Base-by-base conservation (phyloP, 2,329 filamentous ascomycete genomes). In the Penicillium sp. region DNA sequence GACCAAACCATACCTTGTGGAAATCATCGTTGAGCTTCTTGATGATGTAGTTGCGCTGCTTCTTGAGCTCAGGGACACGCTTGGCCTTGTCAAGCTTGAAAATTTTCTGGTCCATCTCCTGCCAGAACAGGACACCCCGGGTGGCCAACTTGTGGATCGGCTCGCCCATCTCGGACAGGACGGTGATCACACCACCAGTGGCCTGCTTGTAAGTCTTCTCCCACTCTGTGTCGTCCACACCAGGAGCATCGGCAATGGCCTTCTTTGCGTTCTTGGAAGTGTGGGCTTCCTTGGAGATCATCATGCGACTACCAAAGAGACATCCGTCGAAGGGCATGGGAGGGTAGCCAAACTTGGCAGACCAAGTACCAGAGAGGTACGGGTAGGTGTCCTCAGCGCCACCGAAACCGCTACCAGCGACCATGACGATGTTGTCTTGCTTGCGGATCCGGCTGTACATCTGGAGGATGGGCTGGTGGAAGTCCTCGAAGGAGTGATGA, bases 81-180 rank as follows among this genome's bases (percentile, higher is more conserved):
- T 97, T 96, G 70, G 93, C 91, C 80, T 96, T 97, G 76, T 96
- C 92, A 47, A 99, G 80, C 70, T 86, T 89, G 81, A 99, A 99
- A 69, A 99, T 97, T 78, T 96, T 97, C 75, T 95, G 85, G 70
- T 99, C 94, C 92, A 99, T 96, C 78, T 99, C 95, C 48, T 92
- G 88, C 94, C 94, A 99, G 81, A 99, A 96, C 52, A 85, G 81
- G 46, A 99, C 92, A 83, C 94, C 94, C 56, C 95, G 89, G 47
- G 94, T 99, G 15, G 94, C 95, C 56, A 99, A 85, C 81, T 99
- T 99, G 81, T 99, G 94, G 59, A 99, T 99, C 6, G 94, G 95
- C 81, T 99, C 94, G 44, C 94, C 95, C 95, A 99, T 99, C 78
- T 99, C 94, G 1, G 94, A 99, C 61, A 92, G 86, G 47, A 99